Conservation (phyloP, 768 basidiomycete species). For the Mycena venus region DNA sequence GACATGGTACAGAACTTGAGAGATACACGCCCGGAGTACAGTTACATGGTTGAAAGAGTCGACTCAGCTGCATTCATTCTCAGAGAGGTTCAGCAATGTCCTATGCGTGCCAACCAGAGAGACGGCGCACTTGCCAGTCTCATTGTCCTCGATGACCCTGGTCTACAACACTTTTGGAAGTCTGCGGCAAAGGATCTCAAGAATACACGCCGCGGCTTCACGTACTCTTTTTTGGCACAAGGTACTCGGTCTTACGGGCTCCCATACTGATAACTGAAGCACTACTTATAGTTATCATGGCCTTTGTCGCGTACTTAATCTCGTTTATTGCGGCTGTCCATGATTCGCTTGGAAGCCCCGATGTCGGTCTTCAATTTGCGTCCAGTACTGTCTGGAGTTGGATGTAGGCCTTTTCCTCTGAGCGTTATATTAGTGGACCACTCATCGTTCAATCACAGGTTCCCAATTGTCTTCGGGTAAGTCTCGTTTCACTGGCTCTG, state of each 20-base stretch:
- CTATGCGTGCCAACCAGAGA: slow-evolving; percentile 32
- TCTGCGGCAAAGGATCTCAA: slow-evolving; percentile 3
- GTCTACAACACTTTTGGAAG: slow-evolving; percentile 10
- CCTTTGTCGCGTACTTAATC: slow-evolving; percentile 25
- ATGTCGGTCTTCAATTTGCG: slow-evolving; percentile 32
- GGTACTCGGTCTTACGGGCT: not conserved
- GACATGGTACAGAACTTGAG: not conserved
- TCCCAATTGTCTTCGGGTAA: slow-evolving; percentile 31
- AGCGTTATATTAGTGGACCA: not conserved
- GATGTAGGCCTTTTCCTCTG: slow-evolving; percentile 12
- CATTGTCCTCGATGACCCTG: slow-evolving; percentile 13
- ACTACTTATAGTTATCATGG: slow-evolving; percentile 21
- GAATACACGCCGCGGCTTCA: slow-evolving; percentile 30
- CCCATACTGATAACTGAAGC: not conserved
- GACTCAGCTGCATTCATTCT: slow-evolving; percentile 1
- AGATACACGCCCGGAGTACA: not conserved
- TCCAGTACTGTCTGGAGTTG: slow-evolving; percentile 34
- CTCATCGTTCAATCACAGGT: slow-evolving; percentile 1
- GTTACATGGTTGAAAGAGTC: slow-evolving; percentile 11
- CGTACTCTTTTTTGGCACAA: slow-evolving; percentile 23
- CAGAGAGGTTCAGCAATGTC: too few relatives aligned
- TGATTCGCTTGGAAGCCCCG: slow-evolving; percentile 15
- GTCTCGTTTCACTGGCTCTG: not conserved
- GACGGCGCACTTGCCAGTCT: slow-evolving; percentile 25
- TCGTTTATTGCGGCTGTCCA: slow-evolving; percentile 26